These are phyloP conservation scores for Kazachstania sp. DNA, from an alignment of 1,139 yeast genomes.

Conservation along the genomic window DNA sequence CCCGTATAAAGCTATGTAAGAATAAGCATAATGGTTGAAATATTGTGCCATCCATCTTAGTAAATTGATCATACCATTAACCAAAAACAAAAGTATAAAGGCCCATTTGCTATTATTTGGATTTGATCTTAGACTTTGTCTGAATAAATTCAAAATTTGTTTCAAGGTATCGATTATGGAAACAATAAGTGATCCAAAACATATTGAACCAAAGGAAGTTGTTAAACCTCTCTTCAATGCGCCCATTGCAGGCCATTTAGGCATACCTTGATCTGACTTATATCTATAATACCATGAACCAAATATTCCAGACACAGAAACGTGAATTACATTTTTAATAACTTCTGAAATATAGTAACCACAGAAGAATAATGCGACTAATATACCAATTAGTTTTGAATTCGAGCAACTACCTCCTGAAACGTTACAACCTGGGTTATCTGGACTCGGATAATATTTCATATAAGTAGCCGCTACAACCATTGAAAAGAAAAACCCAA, in stretches of 20 bases:
- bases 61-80: conserved; percentile 55
- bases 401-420: conserved; percentile 63
- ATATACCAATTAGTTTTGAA: conserved; percentile 55
- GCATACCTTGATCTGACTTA: conserved; percentile 71
- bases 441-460: conserved; percentile 49
- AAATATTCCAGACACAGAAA: conserved; percentile 74
- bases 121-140: conserved; percentile 34
- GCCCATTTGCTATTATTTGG: conserved; percentile 52
- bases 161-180: conserved; percentile 61
- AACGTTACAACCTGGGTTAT: conserved; percentile 41
- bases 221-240: conserved; percentile 78
- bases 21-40: conserved; percentile 86
- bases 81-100: conserved; percentile 44
- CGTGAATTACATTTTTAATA: conserved; percentile 74
- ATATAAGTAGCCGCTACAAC: conserved; percentile 70
- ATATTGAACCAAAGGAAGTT: conserved; percentile 82
- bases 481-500: conserved; percentile 56
- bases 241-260: conserved; percentile 71
- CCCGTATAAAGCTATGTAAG: conserved; percentile 82
- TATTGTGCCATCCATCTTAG: conserved; percentile 75
- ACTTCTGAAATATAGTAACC: conserved; percentile 85
- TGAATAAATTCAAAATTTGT: conserved; percentile 41
- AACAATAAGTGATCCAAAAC: conserved; percentile 80
- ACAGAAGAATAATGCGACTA: conserved; percentile 68
- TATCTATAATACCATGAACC: conserved; percentile 89